Conservation (phyloP, 208 protist species). For the Phytomonas francai region DNA sequence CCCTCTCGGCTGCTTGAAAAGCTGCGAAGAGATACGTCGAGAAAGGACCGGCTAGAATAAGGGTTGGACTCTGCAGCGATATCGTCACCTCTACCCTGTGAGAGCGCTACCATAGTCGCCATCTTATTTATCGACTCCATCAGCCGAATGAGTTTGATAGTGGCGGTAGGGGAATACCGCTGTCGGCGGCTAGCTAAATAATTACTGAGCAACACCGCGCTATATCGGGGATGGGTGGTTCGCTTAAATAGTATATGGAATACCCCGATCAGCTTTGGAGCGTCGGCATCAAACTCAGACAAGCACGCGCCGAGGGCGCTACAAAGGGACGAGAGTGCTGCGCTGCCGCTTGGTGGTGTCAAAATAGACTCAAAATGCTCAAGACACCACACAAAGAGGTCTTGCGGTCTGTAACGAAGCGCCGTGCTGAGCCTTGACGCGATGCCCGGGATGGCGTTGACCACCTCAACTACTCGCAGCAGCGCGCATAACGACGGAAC, state of each 20-base stretch:
- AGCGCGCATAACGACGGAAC: constrained; percentile 40
- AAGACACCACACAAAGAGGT: constrained; percentile 46
- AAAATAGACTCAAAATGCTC: constrained; percentile 16
- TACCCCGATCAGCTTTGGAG: background rate
- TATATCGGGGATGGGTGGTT: background rate
- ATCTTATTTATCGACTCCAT: background rate
- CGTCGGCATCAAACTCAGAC: background rate
- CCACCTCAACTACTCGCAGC: constrained; percentile 41
- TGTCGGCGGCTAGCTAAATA: constrained; percentile 6
- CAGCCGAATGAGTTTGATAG: background rate
- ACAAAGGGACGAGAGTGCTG: constrained; percentile 2
- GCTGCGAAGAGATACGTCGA: background rate
- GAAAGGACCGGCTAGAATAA: background rate
- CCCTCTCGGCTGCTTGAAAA: background rate
- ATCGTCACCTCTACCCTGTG: background rate
- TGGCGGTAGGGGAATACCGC: background rate
- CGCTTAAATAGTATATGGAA: background rate
- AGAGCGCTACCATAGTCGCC: background rate
- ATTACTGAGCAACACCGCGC: background rate
- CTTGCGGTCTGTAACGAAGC: background rate
- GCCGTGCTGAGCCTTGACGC: background rate
- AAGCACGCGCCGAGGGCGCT: background rate
- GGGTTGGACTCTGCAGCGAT: background rate
- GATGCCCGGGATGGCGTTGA: constrained; percentile 21
- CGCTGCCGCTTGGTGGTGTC: background rate